A percentile compares a stretch with the other conserved stretches of the same genome.
Conservation (phyloP, 306 rosid genomes). For the Lathyrus oleraceus region DNA sequence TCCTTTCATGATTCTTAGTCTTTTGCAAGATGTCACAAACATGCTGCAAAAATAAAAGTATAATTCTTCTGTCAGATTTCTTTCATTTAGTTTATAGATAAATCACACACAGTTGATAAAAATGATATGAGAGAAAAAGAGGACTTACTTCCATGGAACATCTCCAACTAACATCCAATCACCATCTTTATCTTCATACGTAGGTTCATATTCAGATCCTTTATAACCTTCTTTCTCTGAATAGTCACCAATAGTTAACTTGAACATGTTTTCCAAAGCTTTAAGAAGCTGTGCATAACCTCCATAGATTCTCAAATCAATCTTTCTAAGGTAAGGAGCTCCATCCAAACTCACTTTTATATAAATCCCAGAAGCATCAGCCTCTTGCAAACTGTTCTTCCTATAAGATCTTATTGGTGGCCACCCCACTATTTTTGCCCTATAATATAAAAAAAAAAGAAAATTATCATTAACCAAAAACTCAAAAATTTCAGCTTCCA, state of each 20-base stretch:
- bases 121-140: background rate
- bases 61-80: conserved; percentile 24
- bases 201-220: conserved; percentile 85
- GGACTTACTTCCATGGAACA: conserved; percentile 94
- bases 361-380: conserved; percentile 59
- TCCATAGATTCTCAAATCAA: conserved; percentile 64
- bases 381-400: conserved; percentile 68
- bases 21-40: conserved; percentile 88
- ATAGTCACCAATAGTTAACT: conserved; percentile 70
- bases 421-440: conserved; percentile 93
- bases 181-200: conserved; percentile 91
- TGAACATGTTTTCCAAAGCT: conserved; percentile 78
- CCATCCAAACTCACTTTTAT: conserved; percentile 97
- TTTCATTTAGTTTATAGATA: background rate
- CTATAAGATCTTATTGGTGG: conserved; percentile 83
- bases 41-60: conserved; percentile 52
- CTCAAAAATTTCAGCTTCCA: background rate
- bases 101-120: too few species aligned
- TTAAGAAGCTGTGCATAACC: conserved; percentile 66
- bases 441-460: conserved; percentile 35
- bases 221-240: conserved; percentile 87
- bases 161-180: conserved; percentile 99
- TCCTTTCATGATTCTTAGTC: conserved; percentile 88
- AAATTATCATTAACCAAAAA: background rate
- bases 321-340: conserved; percentile 93